phyloP scores from a whole-genome alignment of 2,329 filamentous ascomycete genomes.

The Kalmusia sp. region DNA sequence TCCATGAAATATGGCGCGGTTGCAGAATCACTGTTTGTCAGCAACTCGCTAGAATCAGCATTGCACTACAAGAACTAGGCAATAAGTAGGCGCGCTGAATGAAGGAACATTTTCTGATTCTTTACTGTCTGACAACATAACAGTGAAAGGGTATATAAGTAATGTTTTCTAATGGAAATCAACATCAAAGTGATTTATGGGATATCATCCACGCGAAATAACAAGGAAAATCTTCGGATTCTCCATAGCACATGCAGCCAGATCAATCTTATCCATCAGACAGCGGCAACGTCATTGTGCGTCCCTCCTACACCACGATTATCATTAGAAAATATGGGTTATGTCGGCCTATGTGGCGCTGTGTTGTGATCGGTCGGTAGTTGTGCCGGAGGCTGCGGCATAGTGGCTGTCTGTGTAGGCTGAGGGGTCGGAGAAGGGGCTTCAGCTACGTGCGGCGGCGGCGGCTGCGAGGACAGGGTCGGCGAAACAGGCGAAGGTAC shows the following conservation, averaged over 20 bases:
- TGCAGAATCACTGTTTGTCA: too few relatives aligned
- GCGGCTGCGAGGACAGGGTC: neutral
- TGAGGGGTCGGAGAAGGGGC: neutral
- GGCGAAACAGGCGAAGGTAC: slow-evolving; percentile 4
- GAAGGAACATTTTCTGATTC: too few relatives aligned
- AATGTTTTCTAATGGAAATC: too few relatives aligned
- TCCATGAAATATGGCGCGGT: too few relatives aligned
- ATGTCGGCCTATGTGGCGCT: neutral
- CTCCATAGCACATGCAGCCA: neutral
- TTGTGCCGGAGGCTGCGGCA: neutral
- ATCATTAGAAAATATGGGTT: neutral
- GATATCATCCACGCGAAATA: slow-evolving; percentile 8
- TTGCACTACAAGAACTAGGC: too few relatives aligned
- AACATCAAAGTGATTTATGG: too few relatives aligned
- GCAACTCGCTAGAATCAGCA: too few relatives aligned
- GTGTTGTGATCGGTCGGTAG: slow-evolving; percentile 2
- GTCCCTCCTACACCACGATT: neutral
- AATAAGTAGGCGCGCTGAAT: too few relatives aligned
- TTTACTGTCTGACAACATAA: too few relatives aligned
- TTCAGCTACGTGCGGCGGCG: neutral
- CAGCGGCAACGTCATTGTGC: too few relatives aligned
- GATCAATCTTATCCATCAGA: neutral
- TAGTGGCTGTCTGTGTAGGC: neutral
- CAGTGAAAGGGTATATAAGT: too few relatives aligned
- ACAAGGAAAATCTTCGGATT: neutral